Percentiles rank a stretch among this genome's conserved stretches.
These are phyloP conservation scores for slime mould (Dictyostelium discoideum) DNA, from an alignment of 78 protist species.

Conservation along the genomic window dicty_2.7 NC_007089.4:350501-351000, in stretches of 20 bases:
- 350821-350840: background rate
- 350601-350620: conserved; percentile 59
- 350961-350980: conserved; percentile 37
- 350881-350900: conserved; percentile 43
- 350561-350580: conserved; percentile 47
- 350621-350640: conserved; percentile 58
- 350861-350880: conserved; percentile 20
- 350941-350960: conserved; percentile 20
- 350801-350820: conserved; percentile 72
- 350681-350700: conserved; percentile 27
- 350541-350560: conserved; percentile 46
- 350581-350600: conserved; percentile 63
- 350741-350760: conserved; percentile 69
- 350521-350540: background rate
- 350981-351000: conserved; percentile 35
- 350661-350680: conserved; percentile 62
- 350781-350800: conserved; percentile 61
- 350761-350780: conserved; percentile 65
- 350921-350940: conserved; percentile 71
- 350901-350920: conserved; percentile 38
- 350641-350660: conserved; percentile 76
- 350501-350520: conserved; percentile 15
- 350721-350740: conserved; percentile 56
- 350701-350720: conserved; percentile 42
- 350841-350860: conserved; percentile 75